These are phyloP conservation scores for Coccomyxa sp. DNA, from an alignment of 139 green algal genomes.

Conservation along the genomic window DNA sequence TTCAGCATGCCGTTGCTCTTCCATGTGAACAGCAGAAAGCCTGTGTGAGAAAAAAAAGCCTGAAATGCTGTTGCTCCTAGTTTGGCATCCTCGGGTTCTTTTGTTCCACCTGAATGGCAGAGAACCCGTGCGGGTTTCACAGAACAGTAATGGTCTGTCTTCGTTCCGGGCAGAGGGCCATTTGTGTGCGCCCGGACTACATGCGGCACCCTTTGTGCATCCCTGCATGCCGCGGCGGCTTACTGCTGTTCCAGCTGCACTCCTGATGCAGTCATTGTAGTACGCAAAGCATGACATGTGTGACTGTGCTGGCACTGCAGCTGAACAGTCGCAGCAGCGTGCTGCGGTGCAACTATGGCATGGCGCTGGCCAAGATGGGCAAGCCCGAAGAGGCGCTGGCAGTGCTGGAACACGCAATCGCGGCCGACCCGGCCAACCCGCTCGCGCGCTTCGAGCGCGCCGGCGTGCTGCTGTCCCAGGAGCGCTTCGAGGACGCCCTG, in stretches of 20 bases:
- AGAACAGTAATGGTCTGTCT: too few species aligned
- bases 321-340: conserved; percentile 83
- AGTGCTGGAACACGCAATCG: conserved; percentile 66
- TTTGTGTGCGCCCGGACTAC: not conserved
- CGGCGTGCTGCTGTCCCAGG: conserved; percentile 65
- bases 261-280: too few species aligned
- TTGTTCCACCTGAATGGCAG: too few species aligned
- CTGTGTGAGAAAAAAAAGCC: too few species aligned
- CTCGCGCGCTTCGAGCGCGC: conserved; percentile 88
- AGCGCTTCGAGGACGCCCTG: conserved; percentile 60
- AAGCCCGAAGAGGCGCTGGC: conserved; percentile 62
- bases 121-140: too few species aligned
- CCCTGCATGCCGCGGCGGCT: too few species aligned
- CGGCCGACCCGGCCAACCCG: conserved; percentile 79
- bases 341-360: conserved; percentile 87
- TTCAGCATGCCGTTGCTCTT: not conserved
- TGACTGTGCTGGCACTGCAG: not conserved
- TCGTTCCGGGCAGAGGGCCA: too few species aligned
- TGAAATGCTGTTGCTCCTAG: not conserved
- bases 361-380: conserved; percentile 72
- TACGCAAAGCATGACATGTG: not conserved
- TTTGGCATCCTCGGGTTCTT: too few species aligned
- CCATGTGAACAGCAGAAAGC: too few species aligned
- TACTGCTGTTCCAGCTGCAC: too few species aligned
- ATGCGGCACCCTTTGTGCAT: not conserved